Evolutionary conservation across 176 grass and related monocot species (phyloP).

Genomic region (bread wheat (Triticum aestivum)): DNA sequence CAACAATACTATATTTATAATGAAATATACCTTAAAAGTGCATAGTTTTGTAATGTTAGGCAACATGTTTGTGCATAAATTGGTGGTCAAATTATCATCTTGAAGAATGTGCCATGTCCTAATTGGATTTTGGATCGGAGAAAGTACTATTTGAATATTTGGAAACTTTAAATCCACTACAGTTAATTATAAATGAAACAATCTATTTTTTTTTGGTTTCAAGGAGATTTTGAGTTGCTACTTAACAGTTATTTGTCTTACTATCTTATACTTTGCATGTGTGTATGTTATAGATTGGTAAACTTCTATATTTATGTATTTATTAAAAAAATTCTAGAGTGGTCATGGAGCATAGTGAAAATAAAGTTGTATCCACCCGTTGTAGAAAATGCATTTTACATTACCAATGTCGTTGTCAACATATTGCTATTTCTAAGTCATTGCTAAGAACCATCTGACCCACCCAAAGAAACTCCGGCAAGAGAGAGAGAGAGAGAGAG

Average conservation of each 20-base stretch:
- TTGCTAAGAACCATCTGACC: too few relatives aligned
- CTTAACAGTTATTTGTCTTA: neutral
- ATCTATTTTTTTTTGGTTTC: neutral
- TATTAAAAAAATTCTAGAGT: neutral
- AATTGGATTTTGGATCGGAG: neutral
- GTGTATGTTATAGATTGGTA: neutral
- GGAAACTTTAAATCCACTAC: neutral
- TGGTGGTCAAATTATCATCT: neutral
- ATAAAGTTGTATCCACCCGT: neutral
- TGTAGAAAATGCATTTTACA: too few relatives aligned
- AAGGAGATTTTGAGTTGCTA: neutral
- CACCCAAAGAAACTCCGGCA: too few relatives aligned
- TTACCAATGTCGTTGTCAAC: too few relatives aligned
- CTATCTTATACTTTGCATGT: neutral
- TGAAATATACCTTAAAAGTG: neutral
- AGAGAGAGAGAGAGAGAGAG: too few relatives aligned
- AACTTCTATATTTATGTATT: neutral
- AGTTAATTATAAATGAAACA: neutral
- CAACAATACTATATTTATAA: neutral
- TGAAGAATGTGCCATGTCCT: too few relatives aligned
- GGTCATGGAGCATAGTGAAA: neutral
- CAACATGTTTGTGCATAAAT: neutral
- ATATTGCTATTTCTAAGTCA: too few relatives aligned
- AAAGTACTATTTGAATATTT: neutral
- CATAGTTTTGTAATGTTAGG: neutral